phyloP scores from a whole-genome alignment of 805 yeast genomes.

The Yarrowia osloensis region DNA sequence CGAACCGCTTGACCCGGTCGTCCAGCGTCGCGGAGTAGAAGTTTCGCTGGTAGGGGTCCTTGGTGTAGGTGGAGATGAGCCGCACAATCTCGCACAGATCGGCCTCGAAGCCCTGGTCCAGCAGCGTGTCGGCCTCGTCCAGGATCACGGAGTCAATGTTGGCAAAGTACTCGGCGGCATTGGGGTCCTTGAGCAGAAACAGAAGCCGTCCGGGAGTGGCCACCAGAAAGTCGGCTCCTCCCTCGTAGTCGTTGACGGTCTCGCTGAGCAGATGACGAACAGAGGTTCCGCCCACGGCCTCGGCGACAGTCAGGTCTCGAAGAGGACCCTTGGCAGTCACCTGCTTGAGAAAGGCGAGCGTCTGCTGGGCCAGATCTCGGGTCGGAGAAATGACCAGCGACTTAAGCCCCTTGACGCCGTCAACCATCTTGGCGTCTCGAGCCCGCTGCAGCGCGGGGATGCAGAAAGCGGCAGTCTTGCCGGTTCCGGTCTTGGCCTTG shows the following conservation, averaged over 20 bases:
- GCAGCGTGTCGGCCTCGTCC: slow-evolving; percentile 89
- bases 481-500: slow-evolving; percentile 94
- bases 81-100: slow-evolving; percentile 62
- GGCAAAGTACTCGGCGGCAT: slow-evolving; percentile 51
- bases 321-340: slow-evolving; percentile 45
- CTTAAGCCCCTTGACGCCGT: slow-evolving; percentile 48
- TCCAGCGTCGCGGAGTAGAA: slow-evolving; percentile 89
- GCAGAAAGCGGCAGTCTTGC: slow-evolving; percentile 88
- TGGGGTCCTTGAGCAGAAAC: slow-evolving; percentile 57
- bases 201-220: slow-evolving; percentile 88
- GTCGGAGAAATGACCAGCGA: slow-evolving; percentile 84
- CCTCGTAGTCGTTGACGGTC: slow-evolving; percentile 40
- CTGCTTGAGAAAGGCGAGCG: slow-evolving; percentile 62
- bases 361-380: slow-evolving; percentile 86
- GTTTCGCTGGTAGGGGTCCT: slow-evolving; percentile 55
- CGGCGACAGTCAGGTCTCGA: slow-evolving; percentile 46
- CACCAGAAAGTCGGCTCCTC: slow-evolving; percentile 63
- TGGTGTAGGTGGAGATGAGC: slow-evolving; percentile 45
- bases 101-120: slow-evolving; percentile 77
- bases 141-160: slow-evolving; percentile 65
- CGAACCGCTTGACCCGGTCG: slow-evolving; percentile 63
- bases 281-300: slow-evolving; percentile 69
- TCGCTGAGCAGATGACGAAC: slow-evolving; percentile 37
- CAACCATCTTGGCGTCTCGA: slow-evolving; percentile 43
- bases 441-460: slow-evolving; percentile 71